Evolutionary conservation across 306 rosid species (phyloP), one percentile per base, ranked within the genome.

Genomic region (Cucurbita maxima): DNA sequence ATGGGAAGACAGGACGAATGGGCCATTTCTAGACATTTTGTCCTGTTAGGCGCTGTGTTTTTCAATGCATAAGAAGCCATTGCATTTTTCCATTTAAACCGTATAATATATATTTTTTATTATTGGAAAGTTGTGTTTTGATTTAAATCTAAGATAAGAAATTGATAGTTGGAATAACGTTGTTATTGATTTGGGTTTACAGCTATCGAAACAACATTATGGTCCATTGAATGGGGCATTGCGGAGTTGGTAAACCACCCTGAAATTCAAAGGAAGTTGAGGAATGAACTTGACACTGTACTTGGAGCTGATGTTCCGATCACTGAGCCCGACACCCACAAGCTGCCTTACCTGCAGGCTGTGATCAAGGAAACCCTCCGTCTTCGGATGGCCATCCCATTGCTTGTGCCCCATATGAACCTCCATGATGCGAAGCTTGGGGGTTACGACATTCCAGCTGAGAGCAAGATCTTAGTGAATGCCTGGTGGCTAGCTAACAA

Each of bases 161-260:
- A n/a, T 7, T n/a, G 58, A 4, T 45, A 9, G 14, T 45, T n/a
- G 22, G 58, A n/a, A 19, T 4, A 10, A 55, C 5, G 69, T 15
- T 4, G 68, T 7, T 25, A 4, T 2, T 61, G 19, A 57, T 8
- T 8, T 6, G 6, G 10, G 6, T 34, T 36, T 77, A 64, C 96
- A 92, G 96, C 96, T 18, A 92, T 92, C 50, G 98, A 92, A 44
- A 92, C 98, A 50, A 92, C 96, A 15, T 61, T 90, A 6, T 90
- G 98, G 96, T 92, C 98, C 14, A 84, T 92, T 20, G 98, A 92
- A 37, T 92, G 98, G 98, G 96, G 92, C 0, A 67, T 92, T 45
- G 98, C 98, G 2, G 98, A 87, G 79, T 88, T 92, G 3, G 98
- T 90, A 84, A 92, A 92, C 86, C 92, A 92, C 82, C 98, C 83